Evolutionary conservation across 257 asterid species (phyloP).

Genomic region (Coffea eugenioides): DNA sequence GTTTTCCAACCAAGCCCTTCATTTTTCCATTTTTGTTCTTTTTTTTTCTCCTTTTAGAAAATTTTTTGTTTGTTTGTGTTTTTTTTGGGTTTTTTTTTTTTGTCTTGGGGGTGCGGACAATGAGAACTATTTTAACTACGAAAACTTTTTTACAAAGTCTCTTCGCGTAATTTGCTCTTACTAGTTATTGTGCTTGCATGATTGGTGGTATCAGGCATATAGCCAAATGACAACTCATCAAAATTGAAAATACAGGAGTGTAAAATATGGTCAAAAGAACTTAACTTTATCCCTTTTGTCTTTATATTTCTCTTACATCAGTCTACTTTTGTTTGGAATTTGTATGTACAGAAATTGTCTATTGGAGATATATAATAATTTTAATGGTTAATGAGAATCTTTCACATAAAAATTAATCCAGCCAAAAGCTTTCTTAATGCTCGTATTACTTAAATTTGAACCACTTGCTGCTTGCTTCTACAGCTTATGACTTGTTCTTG

Average conservation of each 20-base stretch:
- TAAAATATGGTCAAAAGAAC: slow-evolving; percentile 15
- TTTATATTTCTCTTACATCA: background rate
- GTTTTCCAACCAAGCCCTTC: no score
- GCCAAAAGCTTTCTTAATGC: background rate
- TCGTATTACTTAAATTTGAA: background rate
- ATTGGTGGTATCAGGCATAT: slow-evolving; percentile 11
- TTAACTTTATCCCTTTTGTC: slow-evolving; percentile 10
- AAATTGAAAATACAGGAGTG: background rate
- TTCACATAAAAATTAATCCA: background rate
- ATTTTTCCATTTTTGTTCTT: no score
- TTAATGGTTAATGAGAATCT: background rate
- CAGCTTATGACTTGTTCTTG: no score
- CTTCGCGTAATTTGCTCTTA: background rate
- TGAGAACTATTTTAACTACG: background rate
- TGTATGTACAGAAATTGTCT: background rate
- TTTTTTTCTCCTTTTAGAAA: no score
- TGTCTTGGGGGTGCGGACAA: background rate
- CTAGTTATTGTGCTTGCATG: slow-evolving; percentile 1
- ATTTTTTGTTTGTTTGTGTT: no score
- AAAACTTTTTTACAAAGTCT: background rate
- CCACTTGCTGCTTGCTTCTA: background rate
- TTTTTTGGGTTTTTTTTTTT: no score
- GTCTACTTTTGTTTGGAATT: slow-evolving; percentile 8
- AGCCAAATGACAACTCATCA: slow-evolving; percentile 22
- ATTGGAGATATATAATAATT: background rate